Evolutionary conservation across 441 rosid species (phyloP).

Genomic region (Omphalea diandra): DNA sequence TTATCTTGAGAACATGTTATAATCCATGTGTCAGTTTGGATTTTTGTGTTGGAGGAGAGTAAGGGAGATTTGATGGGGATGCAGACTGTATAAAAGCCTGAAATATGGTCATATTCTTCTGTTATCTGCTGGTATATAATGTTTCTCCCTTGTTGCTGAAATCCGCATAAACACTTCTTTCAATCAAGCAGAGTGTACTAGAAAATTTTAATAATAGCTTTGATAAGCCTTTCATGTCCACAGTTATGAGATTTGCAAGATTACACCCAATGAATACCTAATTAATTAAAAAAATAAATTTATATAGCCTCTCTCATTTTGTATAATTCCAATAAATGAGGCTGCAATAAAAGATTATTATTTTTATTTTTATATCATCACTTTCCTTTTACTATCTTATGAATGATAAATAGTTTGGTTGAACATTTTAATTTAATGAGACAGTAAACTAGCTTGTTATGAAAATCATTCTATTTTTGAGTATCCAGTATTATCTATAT

Average conservation of each 20-base stretch:
- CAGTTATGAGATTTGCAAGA: no score
- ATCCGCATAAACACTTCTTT: neutral
- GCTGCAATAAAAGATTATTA: neutral
- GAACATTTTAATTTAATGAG: neutral
- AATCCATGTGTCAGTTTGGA: constrained; percentile 10
- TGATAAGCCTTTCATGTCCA: no score
- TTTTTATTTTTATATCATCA: neutral
- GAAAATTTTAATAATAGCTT: neutral
- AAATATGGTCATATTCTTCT: neutral
- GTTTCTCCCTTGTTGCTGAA: constrained; percentile 6
- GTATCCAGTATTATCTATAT: no score
- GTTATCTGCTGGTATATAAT: constrained; percentile 15
- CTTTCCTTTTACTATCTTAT: neutral
- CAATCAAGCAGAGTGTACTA: neutral
- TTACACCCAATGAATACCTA: no score
- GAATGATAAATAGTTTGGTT: neutral
- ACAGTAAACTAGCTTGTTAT: no score
- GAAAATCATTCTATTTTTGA: no score
- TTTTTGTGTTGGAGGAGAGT: neutral
- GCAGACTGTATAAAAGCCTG: neutral
- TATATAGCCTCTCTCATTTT: neutral
- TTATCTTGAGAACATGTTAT: constrained; percentile 13
- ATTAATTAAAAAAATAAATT: no score
- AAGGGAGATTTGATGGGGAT: neutral
- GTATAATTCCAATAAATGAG: neutral